A percentile compares a stretch with the other conserved stretches of the same genome.
Conservation (phyloP, 371 early-diverging fungal species). For the Rhizopus sp. region DNA sequence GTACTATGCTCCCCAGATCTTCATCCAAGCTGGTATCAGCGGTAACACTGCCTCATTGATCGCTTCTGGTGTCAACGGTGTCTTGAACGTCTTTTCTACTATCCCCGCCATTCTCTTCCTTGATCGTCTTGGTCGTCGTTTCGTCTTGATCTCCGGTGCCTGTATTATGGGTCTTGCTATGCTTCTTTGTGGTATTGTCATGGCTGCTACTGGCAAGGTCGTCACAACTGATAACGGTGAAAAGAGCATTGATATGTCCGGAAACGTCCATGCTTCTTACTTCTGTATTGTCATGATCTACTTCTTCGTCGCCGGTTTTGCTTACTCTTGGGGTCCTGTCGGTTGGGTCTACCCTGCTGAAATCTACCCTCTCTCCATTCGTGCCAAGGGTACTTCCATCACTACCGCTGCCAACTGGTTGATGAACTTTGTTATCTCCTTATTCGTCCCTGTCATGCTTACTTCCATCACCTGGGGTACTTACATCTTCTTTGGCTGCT, state of each 20-base stretch:
- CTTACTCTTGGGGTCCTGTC: slow-evolving; percentile 56
- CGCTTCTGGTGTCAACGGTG: slow-evolving; percentile 76
- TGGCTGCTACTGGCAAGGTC: slow-evolving; percentile 33
- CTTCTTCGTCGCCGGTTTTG: slow-evolving; percentile 53
- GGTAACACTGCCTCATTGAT: slow-evolving; percentile 55
- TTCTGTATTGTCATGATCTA: slow-evolving; percentile 55
- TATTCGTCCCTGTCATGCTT: slow-evolving; percentile 49
- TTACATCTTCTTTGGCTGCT: slow-evolving; percentile 63
- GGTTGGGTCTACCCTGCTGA: slow-evolving; percentile 68
- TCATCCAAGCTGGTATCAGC: slow-evolving; percentile 66
- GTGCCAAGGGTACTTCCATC: slow-evolving; percentile 52
- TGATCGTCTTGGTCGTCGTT: slow-evolving; percentile 50
- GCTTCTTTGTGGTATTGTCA: slow-evolving; percentile 50
- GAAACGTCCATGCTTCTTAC: slow-evolving; percentile 42
- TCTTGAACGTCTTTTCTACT: slow-evolving; percentile 71
- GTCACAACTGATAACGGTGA: slow-evolving; percentile 5
- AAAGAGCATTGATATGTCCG: slow-evolving; percentile 34
- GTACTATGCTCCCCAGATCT: slow-evolving; percentile 69
- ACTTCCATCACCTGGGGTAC: slow-evolving; percentile 50
- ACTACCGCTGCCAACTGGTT: slow-evolving; percentile 74
- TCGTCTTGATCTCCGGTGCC: slow-evolving; percentile 48
- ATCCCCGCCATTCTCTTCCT: slow-evolving; percentile 72
- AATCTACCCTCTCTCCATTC: slow-evolving; percentile 57
- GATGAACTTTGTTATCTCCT: slow-evolving; percentile 52
- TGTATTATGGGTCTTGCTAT: slow-evolving; percentile 44